Evolutionary conservation across 225 moss, liverwort and hornwort genomes (phyloP).

Genomic region (Anthoceros angustus): DNA sequence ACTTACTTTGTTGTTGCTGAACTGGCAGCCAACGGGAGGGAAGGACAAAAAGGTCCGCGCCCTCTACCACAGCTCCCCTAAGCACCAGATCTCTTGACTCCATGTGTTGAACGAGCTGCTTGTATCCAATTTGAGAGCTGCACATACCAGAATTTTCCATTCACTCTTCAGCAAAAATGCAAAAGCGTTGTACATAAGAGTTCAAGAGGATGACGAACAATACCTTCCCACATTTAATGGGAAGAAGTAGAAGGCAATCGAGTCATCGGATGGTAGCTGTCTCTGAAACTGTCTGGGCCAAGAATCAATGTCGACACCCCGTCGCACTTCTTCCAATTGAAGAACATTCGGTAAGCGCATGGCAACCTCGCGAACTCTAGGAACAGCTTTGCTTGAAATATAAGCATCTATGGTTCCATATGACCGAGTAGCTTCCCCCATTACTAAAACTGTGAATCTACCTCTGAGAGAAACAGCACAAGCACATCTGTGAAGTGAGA

Average conservation of each 20-base stretch:
- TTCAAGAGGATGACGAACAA: not conserved
- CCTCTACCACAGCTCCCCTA: constrained; percentile 65
- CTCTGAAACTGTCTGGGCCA: constrained; percentile 86
- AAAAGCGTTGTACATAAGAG: not conserved
- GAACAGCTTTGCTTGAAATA: constrained; percentile 70
- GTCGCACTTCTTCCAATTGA: constrained; percentile 68
- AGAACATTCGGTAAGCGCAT: constrained; percentile 50
- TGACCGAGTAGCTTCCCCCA: constrained; percentile 38
- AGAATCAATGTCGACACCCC: constrained; percentile 56
- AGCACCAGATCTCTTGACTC: constrained; percentile 57
- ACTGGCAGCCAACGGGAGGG: constrained; percentile 64
- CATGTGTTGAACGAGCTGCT: constrained; percentile 64
- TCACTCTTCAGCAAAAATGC: not conserved
- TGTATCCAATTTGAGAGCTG: constrained; percentile 55
- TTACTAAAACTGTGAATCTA: constrained; percentile 53
- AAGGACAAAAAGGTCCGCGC: constrained; percentile 84
- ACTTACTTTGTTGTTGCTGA: constrained; percentile 31
- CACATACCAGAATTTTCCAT: constrained; percentile 6
- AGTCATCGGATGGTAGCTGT: constrained; percentile 64
- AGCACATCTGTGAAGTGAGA: not conserved
- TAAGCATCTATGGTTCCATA: constrained; percentile 69
- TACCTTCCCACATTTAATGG: constrained; percentile 66
- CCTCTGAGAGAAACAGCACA: constrained; percentile 29
- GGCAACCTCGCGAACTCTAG: constrained; percentile 75
- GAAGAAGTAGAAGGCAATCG: constrained; percentile 92